Percentiles rank a stretch among this genome's conserved stretches.
phyloP scores from a whole-genome alignment of 2,329 filamentous ascomycete genomes.

The Claviceps humidiphila region DNA sequence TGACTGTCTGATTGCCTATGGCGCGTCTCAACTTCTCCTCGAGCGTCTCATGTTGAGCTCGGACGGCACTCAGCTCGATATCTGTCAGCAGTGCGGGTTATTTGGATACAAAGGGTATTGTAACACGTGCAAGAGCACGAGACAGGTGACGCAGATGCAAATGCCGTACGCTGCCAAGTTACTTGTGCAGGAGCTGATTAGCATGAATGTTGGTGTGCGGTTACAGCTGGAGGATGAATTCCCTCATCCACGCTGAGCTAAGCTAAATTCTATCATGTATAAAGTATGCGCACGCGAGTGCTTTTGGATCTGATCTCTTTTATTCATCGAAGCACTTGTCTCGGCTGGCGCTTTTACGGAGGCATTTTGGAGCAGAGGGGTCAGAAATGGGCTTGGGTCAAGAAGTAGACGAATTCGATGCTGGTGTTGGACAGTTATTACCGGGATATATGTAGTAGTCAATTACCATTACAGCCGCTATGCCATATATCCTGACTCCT shows the following conservation, averaged over 20 bases:
- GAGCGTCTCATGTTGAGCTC: conserved; percentile 92
- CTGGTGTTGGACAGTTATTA: not conserved
- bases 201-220: conserved; percentile 95
- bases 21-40: conserved; percentile 79
- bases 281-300: no score
- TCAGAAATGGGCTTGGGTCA: not conserved
- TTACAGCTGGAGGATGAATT: conserved; percentile 92
- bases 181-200: conserved; percentile 87
- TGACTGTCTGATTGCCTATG: conserved; percentile 94
- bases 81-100: conserved; percentile 86
- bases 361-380: no score
- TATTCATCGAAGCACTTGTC: no score
- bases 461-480: no score
- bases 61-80: conserved; percentile 80
- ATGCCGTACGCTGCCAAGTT: conserved; percentile 97
- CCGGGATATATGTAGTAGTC: not conserved
- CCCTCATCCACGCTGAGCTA: conserved; percentile 40
- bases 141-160: conserved; percentile 79
- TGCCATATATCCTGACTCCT: no score
- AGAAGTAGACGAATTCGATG: not conserved
- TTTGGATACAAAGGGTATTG: conserved; percentile 96
- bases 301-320: no score
- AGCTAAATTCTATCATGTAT: no score
- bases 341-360: no score
- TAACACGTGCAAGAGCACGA: conserved; percentile 76